Base-by-base conservation (phyloP, 176 grass and related monocot species). In the Saccharum officinarum region DNA sequence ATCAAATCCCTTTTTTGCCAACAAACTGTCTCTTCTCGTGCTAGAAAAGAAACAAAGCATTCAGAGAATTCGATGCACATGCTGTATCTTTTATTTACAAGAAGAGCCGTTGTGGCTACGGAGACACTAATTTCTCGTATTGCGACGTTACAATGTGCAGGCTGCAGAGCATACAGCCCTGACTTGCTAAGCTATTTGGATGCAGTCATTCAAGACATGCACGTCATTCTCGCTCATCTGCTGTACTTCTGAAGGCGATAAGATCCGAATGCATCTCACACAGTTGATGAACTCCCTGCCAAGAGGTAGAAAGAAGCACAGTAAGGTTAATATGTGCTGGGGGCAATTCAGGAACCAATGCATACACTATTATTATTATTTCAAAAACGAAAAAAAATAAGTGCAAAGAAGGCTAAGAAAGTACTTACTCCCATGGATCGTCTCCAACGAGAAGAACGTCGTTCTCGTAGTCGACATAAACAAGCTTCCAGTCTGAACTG, bases 381-480 rank as follows among this genome's bases (percentile, higher is more conserved):
- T 61, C 38, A 3, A 39, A 25, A 62, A 42, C 1, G 6, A n/a
- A 8, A 23, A 45, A 33, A 3, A 72, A 64, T 1, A 5, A 12
- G 49, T 36, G 52, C 45, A 85, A 9, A 76, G 76, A 40, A 34
- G 63, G 10, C 2, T 30, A 66, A 50, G 12, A 11, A 9, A 61
- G 5, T n/a, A 82, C 93, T 85, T 92, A 99, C 97, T 99, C 93
- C 94, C 97, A 99, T 33, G 97, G 97, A 84, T 99, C 97, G 59
- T 99, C 97, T 30, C 94, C 97, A 20, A 99, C 97, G 1, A 99
- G 90, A 83, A 99, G 97, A 73, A 96, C 90, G 11, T 99, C 97
- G 13, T 99, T 94, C 89, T 99, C 97, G 14, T 96, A 99, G 88
- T 96, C 97, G 0, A 99, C 94, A 13, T 99, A 99, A 42, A 99